phyloP scores from a whole-genome alignment of 2,329 filamentous ascomycete genomes.

The Thielaviopsis punctulata region DNA sequence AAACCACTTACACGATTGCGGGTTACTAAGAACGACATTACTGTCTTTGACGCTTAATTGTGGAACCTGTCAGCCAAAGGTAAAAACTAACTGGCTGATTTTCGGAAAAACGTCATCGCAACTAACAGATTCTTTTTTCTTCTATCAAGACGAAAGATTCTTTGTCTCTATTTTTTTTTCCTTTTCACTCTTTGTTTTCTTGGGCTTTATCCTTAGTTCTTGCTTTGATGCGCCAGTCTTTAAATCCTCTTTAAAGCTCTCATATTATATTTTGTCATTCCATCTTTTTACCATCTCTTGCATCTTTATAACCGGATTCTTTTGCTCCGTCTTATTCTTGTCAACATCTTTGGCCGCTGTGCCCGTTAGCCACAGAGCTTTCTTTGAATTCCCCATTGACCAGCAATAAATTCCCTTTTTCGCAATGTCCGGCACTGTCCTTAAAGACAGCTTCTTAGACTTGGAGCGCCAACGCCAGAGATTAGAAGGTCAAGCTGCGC shows the following conservation, averaged over 20 bases:
- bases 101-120: not conserved
- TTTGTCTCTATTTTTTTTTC: not conserved
- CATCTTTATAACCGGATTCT: no score
- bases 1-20: not conserved
- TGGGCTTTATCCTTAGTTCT: no score
- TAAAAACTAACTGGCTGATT: not conserved
- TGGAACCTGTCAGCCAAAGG: not conserved
- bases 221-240: no score
- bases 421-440: conserved; percentile 13
- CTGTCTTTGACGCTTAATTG: not conserved
- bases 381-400: not conserved
- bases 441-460: conserved; percentile 39
- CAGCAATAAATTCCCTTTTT: not conserved
- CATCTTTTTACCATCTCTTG: no score
- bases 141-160: not conserved
- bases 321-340: no score
- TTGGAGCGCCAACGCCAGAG: conserved; percentile 59
- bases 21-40: not conserved
- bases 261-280: no score
- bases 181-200: not conserved
- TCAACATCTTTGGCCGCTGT: not conserved
- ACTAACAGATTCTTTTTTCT: not conserved
- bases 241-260: not conserved
- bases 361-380: not conserved
- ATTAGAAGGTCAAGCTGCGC: conserved; percentile 54